Evolutionary conservation across 116 monocot species (phyloP).

Genomic region (Cymodocea nodosa): DNA sequence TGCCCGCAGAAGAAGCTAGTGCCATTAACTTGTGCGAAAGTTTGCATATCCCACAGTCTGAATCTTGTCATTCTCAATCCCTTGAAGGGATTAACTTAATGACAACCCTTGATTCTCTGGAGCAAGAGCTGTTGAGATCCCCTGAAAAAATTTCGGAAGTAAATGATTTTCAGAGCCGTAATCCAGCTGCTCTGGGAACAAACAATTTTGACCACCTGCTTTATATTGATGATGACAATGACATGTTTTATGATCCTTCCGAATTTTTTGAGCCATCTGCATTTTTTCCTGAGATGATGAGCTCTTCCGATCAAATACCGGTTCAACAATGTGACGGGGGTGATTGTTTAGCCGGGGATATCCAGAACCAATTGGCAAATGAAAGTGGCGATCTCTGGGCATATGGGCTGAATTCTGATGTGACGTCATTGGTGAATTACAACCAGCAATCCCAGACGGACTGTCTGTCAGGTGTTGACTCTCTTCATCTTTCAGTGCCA

Average conservation of each 20-base stretch:
- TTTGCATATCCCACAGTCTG: neutral
- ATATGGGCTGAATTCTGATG: constrained; percentile 17
- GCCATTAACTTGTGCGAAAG: neutral
- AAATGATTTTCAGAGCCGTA: constrained; percentile 34
- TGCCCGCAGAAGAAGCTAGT: neutral
- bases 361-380: constrained; percentile 14
- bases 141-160: constrained; percentile 58
- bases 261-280: constrained; percentile 32
- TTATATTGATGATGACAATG: constrained; percentile 2
- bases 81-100: neutral
- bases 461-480: constrained; percentile 38
- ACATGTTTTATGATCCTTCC: constrained; percentile 18
- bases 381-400: constrained; percentile 26
- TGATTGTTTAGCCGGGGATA: constrained; percentile 11
- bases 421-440: neutral
- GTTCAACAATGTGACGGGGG: neutral
- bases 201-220: constrained; percentile 9
- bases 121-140: constrained; percentile 7
- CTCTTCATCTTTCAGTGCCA: neutral
- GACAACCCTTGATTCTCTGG: constrained; percentile 2
- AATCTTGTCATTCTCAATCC: neutral
- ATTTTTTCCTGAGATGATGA: neutral
- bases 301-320: neutral
- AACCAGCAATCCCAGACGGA: constrained; percentile 7
- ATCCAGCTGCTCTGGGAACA: constrained; percentile 2